These are phyloP conservation scores for Cyberlindnera petersonii DNA, from an alignment of 805 yeast genomes.

Conservation along the genomic window DNA sequence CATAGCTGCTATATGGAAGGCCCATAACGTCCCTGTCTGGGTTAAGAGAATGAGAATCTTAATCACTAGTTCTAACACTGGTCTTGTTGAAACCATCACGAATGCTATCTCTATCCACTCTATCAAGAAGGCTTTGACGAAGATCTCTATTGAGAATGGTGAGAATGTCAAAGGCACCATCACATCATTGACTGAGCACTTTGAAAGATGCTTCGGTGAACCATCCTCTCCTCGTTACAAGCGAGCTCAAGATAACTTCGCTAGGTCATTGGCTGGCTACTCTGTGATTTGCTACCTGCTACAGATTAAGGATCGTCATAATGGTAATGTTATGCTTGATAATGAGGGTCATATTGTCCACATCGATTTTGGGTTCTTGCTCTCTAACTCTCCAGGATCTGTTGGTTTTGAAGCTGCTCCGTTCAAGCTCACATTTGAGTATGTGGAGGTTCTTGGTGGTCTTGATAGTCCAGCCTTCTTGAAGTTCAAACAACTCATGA, in stretches of 20 bases:
- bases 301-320: conserved; percentile 94
- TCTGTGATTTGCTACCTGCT: conserved; percentile 85
- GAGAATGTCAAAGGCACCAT: conserved; percentile 68
- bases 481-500: conserved; percentile 59
- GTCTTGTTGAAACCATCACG: conserved; percentile 92
- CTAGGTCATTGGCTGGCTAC: conserved; percentile 84
- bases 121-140: conserved; percentile 86
- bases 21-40: conserved; percentile 72
- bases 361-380: conserved; percentile 91
- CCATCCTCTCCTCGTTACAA: conserved; percentile 49
- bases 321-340: conserved; percentile 96
- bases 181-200: conserved; percentile 76
- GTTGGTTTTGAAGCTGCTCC: conserved; percentile 98
- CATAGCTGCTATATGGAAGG: conserved; percentile 81
- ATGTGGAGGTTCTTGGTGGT: conserved; percentile 86
- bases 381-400: conserved; percentile 94
- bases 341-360: conserved; percentile 92
- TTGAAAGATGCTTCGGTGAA: conserved; percentile 68
- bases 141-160: conserved; percentile 60
- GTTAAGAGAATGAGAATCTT: conserved; percentile 89
- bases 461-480: conserved; percentile 54
- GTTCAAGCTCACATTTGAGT: conserved; percentile 86
- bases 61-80: conserved; percentile 86
- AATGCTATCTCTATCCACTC: conserved; percentile 93
- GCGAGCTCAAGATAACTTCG: conserved; percentile 81